phyloP scores from a whole-genome alignment of 2,329 filamentous ascomycete species.

The Arachnopeziza araneosa region DNA sequence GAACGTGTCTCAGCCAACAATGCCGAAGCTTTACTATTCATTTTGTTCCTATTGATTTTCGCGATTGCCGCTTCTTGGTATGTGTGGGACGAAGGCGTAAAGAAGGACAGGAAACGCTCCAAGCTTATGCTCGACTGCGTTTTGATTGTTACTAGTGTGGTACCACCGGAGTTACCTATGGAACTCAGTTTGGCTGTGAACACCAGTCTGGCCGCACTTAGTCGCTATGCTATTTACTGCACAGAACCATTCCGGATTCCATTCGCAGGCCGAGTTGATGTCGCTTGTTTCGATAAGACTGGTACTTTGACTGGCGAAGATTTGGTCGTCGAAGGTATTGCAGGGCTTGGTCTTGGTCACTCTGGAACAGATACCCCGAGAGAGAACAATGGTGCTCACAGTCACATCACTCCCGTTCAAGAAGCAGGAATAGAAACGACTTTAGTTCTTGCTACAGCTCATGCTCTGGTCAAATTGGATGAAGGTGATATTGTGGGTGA shows the following conservation, averaged over 20 bases:
- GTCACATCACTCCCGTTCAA: conserved; percentile 65
- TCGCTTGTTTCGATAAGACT: conserved; percentile 98
- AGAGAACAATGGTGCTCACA: conserved; percentile 78
- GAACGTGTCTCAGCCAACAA: conserved; percentile 99
- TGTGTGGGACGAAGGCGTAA: conserved; percentile 95
- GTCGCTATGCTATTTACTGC: conserved; percentile 95
- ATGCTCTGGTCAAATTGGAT: conserved; percentile 91
- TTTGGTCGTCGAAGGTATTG: conserved; percentile 93
- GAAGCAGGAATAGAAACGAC: conserved; percentile 76
- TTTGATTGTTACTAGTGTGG: conserved; percentile 95
- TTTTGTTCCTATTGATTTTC: conserved; percentile 92
- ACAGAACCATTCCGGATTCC: conserved; percentile 98
- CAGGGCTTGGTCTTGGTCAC: conserved; percentile 73
- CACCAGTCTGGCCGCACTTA: conserved; percentile 89
- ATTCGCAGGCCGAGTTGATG: conserved; percentile 88
- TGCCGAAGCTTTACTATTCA: conserved; percentile 91
- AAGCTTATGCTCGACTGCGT: conserved; percentile 96
- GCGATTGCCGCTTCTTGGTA: conserved; percentile 98
- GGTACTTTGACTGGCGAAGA: conserved; percentile 96
- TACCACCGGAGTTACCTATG: conserved; percentile 98
- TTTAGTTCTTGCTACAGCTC: conserved; percentile 87
- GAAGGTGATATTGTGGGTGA: conserved; percentile 97
- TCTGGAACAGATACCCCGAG: conserved; percentile 56
- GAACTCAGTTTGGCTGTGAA: conserved; percentile 96
- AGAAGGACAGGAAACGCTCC: conserved; percentile 89